Evolutionary conservation across 805 yeast species (phyloP).

Genomic region (Metschnikowia shivogae): DNA sequence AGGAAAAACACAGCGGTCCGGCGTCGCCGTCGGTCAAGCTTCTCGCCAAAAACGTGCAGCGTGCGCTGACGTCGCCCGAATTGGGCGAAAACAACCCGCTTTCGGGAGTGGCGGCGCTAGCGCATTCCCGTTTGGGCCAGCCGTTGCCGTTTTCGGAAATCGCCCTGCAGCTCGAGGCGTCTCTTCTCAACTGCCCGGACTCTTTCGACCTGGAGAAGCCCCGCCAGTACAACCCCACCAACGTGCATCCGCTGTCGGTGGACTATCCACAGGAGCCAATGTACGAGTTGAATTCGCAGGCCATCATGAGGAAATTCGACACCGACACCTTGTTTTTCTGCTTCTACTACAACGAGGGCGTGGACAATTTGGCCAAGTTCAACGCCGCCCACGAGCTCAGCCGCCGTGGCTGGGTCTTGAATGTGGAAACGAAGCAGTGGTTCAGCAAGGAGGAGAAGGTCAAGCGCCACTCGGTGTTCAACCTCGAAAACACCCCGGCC

Average conservation of each 20-base stretch:
- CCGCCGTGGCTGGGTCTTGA: constrained; percentile 78
- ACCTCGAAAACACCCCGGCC: constrained; percentile 25
- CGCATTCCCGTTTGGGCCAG: constrained; percentile 42
- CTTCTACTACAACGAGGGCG: constrained; percentile 68
- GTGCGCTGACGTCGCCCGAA: constrained; percentile 11
- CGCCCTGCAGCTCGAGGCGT: constrained; percentile 62
- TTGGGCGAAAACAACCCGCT: background rate
- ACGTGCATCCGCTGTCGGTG: constrained; percentile 85
- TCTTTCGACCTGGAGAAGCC: constrained; percentile 88
- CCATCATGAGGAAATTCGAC: constrained; percentile 66
- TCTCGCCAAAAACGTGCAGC: constrained; percentile 2
- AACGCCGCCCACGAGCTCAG: constrained; percentile 75
- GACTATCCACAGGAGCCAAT: constrained; percentile 87
- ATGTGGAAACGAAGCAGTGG: constrained; percentile 74
- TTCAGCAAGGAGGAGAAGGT: constrained; percentile 65
- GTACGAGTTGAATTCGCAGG: constrained; percentile 58
- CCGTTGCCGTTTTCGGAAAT: constrained; percentile 55
- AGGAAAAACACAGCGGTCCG: constrained; percentile 8
- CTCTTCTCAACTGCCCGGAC: constrained; percentile 87
- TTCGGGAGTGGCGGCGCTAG: constrained; percentile 20
- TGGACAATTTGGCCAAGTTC: constrained; percentile 32
- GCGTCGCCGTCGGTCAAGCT: background rate
- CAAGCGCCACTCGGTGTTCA: constrained; percentile 23
- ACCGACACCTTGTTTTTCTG: constrained; percentile 87
- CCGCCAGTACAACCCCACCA: constrained; percentile 65